Conservation (phyloP, 2,329 filamentous ascomycete genomes). For the Alternaria sp. region DNA sequence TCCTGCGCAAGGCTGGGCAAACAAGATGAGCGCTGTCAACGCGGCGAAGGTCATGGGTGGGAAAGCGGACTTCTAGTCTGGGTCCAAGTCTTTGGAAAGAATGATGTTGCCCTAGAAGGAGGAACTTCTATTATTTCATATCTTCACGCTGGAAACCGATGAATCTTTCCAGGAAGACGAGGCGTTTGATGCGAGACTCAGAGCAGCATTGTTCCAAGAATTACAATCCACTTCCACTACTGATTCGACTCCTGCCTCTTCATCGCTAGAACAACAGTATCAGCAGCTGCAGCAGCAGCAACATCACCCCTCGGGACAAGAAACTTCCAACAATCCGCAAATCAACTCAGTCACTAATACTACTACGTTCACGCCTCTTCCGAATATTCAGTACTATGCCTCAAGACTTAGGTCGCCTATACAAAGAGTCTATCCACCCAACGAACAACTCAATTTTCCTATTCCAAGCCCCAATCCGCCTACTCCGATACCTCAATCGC, state of each 20-base stretch:
- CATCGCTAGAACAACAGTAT: not conserved
- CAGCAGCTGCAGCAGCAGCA: not conserved
- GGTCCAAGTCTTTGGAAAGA: not conserved
- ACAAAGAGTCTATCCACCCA: not conserved
- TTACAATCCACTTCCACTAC: not conserved
- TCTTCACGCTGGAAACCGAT: not conserved
- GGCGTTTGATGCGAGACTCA: not conserved
- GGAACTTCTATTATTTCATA: not conserved
- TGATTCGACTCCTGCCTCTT: not conserved
- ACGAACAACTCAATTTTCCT: not conserved
- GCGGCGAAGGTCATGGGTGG: conserved; percentile 78
- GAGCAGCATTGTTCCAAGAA: not conserved
- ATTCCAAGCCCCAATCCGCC: not conserved
- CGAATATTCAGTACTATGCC: not conserved
- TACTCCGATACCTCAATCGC: not conserved
- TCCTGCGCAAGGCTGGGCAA: conserved; percentile 87
- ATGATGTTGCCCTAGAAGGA: not conserved
- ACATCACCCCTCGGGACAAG: not conserved
- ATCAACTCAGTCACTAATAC: not conserved
- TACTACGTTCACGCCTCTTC: not conserved
- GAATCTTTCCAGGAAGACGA: not conserved
- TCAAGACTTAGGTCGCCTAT: not conserved
- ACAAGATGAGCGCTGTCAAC: conserved; percentile 96
- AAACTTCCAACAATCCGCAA: not conserved
- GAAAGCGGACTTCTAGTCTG: conserved; percentile 50